Evolutionary conservation across 108 stramenopile species (phyloP), one percentile per base, ranked within the genome.

Genomic region (Nitzschia inconspicua): DNA sequence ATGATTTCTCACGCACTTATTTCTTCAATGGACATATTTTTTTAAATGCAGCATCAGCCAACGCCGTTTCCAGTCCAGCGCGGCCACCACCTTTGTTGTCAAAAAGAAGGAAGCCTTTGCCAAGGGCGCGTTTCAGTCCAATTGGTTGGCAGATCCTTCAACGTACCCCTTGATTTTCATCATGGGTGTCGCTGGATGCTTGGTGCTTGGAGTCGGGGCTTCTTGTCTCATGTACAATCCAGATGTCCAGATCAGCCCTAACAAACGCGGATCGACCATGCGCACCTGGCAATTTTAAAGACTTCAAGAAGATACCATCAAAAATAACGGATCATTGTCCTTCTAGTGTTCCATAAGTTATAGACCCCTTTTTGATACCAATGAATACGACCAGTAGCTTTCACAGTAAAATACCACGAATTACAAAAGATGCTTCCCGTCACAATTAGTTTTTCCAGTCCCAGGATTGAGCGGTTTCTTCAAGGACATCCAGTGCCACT

Each of bases 401-500:
- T n/a, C n/a, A n/a, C n/a, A n/a, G n/a, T n/a, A n/a, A n/a, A n/a
- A n/a, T n/a, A n/a, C n/a, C n/a, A n/a, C n/a, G n/a, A n/a, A n/a
- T n/a, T n/a, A n/a, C n/a, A n/a, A n/a, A n/a, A n/a, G n/a, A n/a
- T n/a, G n/a, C n/a, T n/a, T n/a, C n/a, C n/a, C n/a, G n/a, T n/a
- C n/a, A n/a, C n/a, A n/a, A n/a, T n/a, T n/a, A n/a, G n/a, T n/a
- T n/a, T n/a, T n/a, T n/a, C n/a, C n/a, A n/a, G n/a, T n/a, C n/a
- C n/a, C n/a, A n/a, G n/a, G n/a, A n/a, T n/a, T n/a, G n/a, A 3
- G 30, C 32, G 2, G 71, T 67, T 40, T 81, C 80, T 25, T 84
- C 77, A 29, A 91, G 50, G 5, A 68, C 84, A 73, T 91, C 89
- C 44, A 91, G 52, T 24, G 85, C 89, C 13, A 87, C 67, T 23